Base-by-base conservation (phyloP, 2,329 filamentous ascomycete species). In the Scedosporium apiospermum region DNA sequence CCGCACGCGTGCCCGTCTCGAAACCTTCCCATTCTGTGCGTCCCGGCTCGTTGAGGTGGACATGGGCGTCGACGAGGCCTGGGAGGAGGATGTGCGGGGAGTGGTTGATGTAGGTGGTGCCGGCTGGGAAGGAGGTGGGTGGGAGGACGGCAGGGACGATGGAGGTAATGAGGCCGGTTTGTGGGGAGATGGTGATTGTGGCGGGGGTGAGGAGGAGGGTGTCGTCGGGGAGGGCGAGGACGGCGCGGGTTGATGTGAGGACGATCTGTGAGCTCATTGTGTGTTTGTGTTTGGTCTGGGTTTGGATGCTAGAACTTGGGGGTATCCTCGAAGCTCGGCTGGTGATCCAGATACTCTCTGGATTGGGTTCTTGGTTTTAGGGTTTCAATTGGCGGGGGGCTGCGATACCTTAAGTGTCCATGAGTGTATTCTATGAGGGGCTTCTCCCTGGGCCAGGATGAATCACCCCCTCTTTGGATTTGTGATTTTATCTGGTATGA, bases 21-120 rank as follows among this genome's bases (percentile, higher is more conserved):
- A 99, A 99, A 10, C 95, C 95, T 73, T 99, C 95, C 95, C 95
- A 98, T 83, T 97, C 93, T 61, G 93, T 97, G 63, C 95, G 85
- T 51, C 95, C 95, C 0, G 95, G 95, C 77, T 99, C 95, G 71
- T 98, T 98, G 68, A 98, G 85, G 77, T 99, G 95, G 44, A 99
- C 95, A 74, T 99, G 95, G 42, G 95, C 93, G 73, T 99, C 95
- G 18, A 99, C 93, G 34, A 99, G 81, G 21, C 95, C 95, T 0
- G 95, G 95, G 41, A 98, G 82, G 46, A 99, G 80, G 57, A 98
- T 82, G 74, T 88, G 84, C 10, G 93, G 91, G 23, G 89, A 91
- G 76, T 96, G 87, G 78, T 99, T 88, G 67, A 85, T 82, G 75
- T 98, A 98, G 5, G 81, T 80, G 6, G 88, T 87, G 46, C 84